phyloP scores from a whole-genome alignment of 306 rosid genomes.

The Inga oerstediana region DNA sequence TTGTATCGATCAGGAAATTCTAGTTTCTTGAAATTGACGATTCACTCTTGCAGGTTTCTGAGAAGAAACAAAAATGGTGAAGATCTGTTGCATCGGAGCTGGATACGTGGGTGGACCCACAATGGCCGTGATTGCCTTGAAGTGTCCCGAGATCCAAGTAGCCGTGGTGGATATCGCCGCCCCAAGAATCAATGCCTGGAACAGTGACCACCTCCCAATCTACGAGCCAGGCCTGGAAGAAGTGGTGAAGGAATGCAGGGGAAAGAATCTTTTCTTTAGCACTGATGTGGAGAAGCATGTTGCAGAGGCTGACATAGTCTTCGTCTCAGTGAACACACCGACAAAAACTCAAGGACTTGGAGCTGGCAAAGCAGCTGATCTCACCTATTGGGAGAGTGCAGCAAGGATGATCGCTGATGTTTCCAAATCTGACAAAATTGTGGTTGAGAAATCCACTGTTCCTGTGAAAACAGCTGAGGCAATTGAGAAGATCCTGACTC shows the following conservation, averaged over 20 bases:
- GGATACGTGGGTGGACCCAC: constrained; percentile 96
- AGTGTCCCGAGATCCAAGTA: constrained; percentile 50
- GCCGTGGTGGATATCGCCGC: constrained; percentile 56
- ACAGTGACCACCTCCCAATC: constrained; percentile 62
- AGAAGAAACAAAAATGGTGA: constrained; percentile 61
- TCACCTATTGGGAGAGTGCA: constrained; percentile 92
- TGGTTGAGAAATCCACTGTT: constrained; percentile 89
- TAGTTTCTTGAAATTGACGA: constrained; percentile 6
- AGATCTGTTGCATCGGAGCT: constrained; percentile 92
- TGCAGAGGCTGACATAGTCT: constrained; percentile 71
- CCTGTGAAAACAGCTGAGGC: constrained; percentile 94
- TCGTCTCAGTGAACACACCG: constrained; percentile 88
- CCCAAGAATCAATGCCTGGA: constrained; percentile 56
- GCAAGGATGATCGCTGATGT: constrained; percentile 92
- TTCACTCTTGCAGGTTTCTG: constrained; percentile 24
- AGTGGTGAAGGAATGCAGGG: constrained; percentile 58
- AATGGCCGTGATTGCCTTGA: constrained; percentile 81
- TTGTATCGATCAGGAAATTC: background rate
- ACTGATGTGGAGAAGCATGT: constrained; percentile 72
- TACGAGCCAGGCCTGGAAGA: constrained; percentile 69
- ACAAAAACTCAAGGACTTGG: constrained; percentile 90
- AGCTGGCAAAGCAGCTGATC: constrained; percentile 92
- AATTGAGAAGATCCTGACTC: constrained; percentile 80
- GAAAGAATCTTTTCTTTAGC: constrained; percentile 62
- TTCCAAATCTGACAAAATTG: constrained; percentile 78